phyloP scores from a whole-genome alignment of 192 early-diverging fungal genomes.

The Linderina pennispora region DNA sequence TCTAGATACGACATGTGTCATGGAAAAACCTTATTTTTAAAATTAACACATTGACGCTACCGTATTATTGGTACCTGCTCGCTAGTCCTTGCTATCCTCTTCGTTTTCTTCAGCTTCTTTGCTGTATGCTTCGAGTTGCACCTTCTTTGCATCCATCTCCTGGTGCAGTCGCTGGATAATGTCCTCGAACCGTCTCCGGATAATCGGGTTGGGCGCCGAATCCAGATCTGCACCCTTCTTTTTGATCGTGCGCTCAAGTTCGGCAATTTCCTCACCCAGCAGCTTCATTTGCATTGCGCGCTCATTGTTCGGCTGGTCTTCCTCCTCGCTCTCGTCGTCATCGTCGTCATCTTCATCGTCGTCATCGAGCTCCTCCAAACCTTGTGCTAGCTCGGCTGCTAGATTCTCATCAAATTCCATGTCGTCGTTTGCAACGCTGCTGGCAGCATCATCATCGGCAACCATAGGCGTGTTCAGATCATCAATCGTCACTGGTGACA shows the following conservation, averaged over 20 bases:
- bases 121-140: conserved; percentile 17
- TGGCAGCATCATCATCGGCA: conserved; percentile 26
- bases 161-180: conserved; percentile 28
- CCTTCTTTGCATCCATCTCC: conserved; percentile 26
- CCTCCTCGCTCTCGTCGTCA: conserved; percentile 14
- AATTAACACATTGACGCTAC: too few relatives aligned
- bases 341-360: conserved; percentile 29
- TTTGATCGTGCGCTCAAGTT: conserved; percentile 28
- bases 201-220: conserved; percentile 40
- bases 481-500: conserved; percentile 36
- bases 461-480: conserved; percentile 33
- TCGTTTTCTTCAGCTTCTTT: conserved; percentile 8
- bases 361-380: conserved; percentile 25
- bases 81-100: not conserved
- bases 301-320: conserved; percentile 31
- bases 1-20: too few relatives aligned
- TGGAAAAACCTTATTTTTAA: too few relatives aligned
- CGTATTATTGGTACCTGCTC: too few relatives aligned
- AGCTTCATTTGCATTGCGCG: conserved; percentile 31
- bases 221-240: conserved; percentile 36
- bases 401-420: conserved; percentile 37
- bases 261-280: conserved; percentile 34
- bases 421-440: conserved; percentile 40
- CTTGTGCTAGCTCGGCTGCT: conserved; percentile 34
- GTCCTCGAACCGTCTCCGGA: conserved; percentile 35